Percentiles rank a stretch among this genome's conserved stretches.
Evolutionary conservation across 768 basidiomycete genomes (phyloP).

Genomic region (Collybiopsis confluens): DNA sequence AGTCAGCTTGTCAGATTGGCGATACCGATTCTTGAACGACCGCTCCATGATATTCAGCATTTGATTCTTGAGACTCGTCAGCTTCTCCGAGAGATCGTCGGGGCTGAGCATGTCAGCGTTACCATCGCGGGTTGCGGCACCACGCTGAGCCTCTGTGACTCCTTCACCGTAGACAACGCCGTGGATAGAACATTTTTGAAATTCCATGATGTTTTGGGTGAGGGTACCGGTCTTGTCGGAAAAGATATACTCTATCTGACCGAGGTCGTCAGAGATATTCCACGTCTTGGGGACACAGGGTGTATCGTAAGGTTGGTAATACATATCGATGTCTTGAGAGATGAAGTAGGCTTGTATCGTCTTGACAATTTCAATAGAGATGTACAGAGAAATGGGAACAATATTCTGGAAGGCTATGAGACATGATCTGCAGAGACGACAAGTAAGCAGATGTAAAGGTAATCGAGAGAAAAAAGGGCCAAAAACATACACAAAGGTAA

Average conservation of each 20-base stretch:
- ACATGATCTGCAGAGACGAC: slow-evolving; percentile 56
- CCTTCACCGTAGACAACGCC: slow-evolving; percentile 91
- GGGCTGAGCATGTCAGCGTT: slow-evolving; percentile 60
- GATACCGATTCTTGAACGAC: slow-evolving; percentile 84
- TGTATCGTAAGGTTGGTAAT: slow-evolving; percentile 82
- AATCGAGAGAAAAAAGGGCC: background rate
- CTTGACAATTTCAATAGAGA: slow-evolving; percentile 97
- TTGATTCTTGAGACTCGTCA: slow-evolving; percentile 60
- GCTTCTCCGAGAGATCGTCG: slow-evolving; percentile 63
- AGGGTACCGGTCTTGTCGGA: slow-evolving; percentile 97
- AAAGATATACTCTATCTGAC: slow-evolving; percentile 91
- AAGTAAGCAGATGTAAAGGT: slow-evolving; percentile 7
- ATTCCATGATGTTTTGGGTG: slow-evolving; percentile 98
- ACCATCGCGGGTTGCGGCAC: slow-evolving; percentile 83
- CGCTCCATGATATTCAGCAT: slow-evolving; percentile 78
- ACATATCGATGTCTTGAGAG: slow-evolving; percentile 95
- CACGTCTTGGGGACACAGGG: slow-evolving; percentile 94
- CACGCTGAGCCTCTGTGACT: slow-evolving; percentile 91
- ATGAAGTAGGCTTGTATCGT: slow-evolving; percentile 97
- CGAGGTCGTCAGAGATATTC: slow-evolving; percentile 98
- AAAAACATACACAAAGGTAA: slow-evolving; percentile 88
- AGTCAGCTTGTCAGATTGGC: slow-evolving; percentile 77
- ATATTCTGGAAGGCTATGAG: slow-evolving; percentile 98
- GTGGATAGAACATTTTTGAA: slow-evolving; percentile 88
- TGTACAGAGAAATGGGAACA: slow-evolving; percentile 92